Percentiles rank a stretch among this genome's conserved stretches.
Evolutionary conservation across 345 rosid species (phyloP).

Genomic region (Xanthoceras sorbifolium): DNA sequence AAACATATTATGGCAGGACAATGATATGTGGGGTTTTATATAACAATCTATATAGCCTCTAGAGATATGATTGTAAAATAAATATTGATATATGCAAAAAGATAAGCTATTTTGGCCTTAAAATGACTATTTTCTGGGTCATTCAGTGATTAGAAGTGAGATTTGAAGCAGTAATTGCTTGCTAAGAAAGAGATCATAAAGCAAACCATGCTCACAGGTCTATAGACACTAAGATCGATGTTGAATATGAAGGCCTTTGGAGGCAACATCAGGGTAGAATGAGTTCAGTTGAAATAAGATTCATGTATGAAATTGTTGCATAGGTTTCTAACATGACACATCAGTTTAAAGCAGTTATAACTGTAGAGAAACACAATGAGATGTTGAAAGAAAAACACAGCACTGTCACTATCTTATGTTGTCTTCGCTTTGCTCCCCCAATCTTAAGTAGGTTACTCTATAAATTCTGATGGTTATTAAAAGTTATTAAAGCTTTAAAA

Average conservation of each 20-base stretch:
- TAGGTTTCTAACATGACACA: neutral
- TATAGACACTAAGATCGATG: neutral
- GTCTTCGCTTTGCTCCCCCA: neutral
- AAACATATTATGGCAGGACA: neutral
- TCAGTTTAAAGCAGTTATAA: neutral
- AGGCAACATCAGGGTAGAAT: neutral
- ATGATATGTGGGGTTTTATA: neutral
- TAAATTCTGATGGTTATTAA: neutral
- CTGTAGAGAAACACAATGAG: neutral
- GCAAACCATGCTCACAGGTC: neutral
- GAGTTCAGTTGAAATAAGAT: constrained; percentile 1
- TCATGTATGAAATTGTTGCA: neutral
- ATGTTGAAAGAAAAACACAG: neutral
- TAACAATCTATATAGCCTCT: neutral
- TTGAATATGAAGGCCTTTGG: neutral
- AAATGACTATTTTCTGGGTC: neutral
- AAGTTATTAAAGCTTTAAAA: neutral
- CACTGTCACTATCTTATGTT: neutral
- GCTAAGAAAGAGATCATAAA: neutral
- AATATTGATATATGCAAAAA: neutral
- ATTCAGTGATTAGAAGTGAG: neutral
- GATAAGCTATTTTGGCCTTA: neutral
- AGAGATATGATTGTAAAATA: neutral
- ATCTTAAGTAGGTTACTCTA: neutral
- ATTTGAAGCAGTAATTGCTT: constrained; percentile 1